These are phyloP conservation scores for Phanerochaete sordida DNA, from an alignment of 768 basidiomycete species.

Conservation along the genomic window DNA sequence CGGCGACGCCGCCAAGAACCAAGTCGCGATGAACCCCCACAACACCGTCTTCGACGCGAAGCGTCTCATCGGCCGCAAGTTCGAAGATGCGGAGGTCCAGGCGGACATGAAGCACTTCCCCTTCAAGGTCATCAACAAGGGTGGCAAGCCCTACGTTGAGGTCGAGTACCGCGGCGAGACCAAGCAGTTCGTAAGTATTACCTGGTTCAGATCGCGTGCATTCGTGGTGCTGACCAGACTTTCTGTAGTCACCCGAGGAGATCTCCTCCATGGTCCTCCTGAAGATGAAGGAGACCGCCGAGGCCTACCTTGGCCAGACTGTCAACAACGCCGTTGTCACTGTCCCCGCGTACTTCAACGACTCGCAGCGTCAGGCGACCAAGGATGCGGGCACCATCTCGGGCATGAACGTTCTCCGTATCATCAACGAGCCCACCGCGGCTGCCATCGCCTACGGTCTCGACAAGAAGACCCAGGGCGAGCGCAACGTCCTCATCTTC, in stretches of 20 bases:
- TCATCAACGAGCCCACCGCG: slow-evolving; percentile 98
- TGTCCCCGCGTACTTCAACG: slow-evolving; percentile 98
- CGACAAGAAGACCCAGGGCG: slow-evolving; percentile 87
- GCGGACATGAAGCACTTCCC: slow-evolving; percentile 89
- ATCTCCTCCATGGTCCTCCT: slow-evolving; percentile 96
- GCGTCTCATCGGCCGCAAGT: slow-evolving; percentile 95
- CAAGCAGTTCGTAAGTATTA: slow-evolving; percentile 82
- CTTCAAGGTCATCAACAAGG: slow-evolving; percentile 84
- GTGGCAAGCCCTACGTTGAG: slow-evolving; percentile 83
- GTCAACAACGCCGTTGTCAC: slow-evolving; percentile 93
- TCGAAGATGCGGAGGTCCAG: slow-evolving; percentile 75
- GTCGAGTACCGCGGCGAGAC: slow-evolving; percentile 92
- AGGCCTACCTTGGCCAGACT: slow-evolving; percentile 87
- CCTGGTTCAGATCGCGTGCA: not conserved
- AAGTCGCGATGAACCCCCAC: slow-evolving; percentile 97
- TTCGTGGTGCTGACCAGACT: slow-evolving; percentile 17
- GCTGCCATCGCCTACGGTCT: slow-evolving; percentile 99
- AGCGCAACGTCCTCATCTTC: slow-evolving; percentile 96
- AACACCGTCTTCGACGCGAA: slow-evolving; percentile 98
- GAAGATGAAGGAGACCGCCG: slow-evolving; percentile 99
- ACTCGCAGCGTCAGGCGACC: slow-evolving; percentile 97
- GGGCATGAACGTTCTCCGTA: slow-evolving; percentile 93
- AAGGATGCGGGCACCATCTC: slow-evolving; percentile 96
- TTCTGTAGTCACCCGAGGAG: slow-evolving; percentile 83
- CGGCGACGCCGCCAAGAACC: slow-evolving; percentile 99